A percentile compares a stretch with the other conserved stretches of the same genome.
These are phyloP conservation scores for Annulohypoxylon stygium DNA, from an alignment of 495 filamentous ascomycete species.

Conservation along the genomic window DNA sequence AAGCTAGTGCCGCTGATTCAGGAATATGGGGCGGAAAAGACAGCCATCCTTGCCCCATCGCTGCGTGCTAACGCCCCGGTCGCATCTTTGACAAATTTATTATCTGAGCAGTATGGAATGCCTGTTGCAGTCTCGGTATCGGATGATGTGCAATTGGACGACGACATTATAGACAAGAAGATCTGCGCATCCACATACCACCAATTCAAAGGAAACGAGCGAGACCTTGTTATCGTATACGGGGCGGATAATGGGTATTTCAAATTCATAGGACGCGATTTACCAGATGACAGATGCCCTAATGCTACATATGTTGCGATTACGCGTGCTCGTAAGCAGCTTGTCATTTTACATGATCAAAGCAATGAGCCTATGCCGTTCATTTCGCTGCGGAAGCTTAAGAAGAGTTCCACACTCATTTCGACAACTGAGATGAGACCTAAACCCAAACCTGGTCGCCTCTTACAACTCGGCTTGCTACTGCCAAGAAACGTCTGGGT, in stretches of 20 bases:
- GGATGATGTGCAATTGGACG: slow-evolving; percentile 1
- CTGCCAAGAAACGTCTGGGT: not conserved
- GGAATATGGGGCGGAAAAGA: not conserved
- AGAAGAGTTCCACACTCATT: not conserved
- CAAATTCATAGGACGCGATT: slow-evolving; percentile 3
- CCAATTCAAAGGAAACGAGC: slow-evolving; percentile 18
- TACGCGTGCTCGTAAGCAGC: slow-evolving; percentile 12
- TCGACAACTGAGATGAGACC: not conserved
- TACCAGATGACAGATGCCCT: slow-evolving; percentile 9
- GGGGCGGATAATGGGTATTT: slow-evolving; percentile 14
- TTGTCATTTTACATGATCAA: slow-evolving; percentile 9
- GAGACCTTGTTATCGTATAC: slow-evolving; percentile 12
- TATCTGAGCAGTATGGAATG: slow-evolving; percentile 6
- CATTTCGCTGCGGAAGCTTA: not conserved
- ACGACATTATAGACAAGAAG: slow-evolving; percentile 2
- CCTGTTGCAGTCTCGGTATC: slow-evolving; percentile 15
- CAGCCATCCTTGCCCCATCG: slow-evolving; percentile 11
- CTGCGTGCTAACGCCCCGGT: slow-evolving; percentile 12
- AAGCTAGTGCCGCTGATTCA: slow-evolving; percentile 3
- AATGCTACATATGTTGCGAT: slow-evolving; percentile 13
- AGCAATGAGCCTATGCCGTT: slow-evolving; percentile 1
- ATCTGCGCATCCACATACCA: slow-evolving; percentile 13
- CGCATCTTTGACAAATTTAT: not conserved
- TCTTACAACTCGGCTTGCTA: not conserved
- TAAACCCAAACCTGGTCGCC: not conserved